phyloP scores from a whole-genome alignment of 1,284 basidiomycete genomes.

The Rhodotorula sp. region DNA sequence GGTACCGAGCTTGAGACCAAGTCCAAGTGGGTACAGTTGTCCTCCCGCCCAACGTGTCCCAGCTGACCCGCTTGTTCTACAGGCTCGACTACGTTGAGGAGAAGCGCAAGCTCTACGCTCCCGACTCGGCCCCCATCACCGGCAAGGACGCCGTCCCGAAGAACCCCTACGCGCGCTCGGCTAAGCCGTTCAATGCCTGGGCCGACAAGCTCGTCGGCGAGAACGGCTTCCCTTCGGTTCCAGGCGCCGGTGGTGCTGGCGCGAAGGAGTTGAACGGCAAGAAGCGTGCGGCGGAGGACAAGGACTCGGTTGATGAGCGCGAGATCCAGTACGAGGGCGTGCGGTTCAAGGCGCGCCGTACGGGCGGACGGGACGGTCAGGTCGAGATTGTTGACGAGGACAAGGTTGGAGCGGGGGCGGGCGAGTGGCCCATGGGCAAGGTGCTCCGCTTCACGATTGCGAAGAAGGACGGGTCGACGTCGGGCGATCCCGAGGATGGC shows the following conservation, averaged over 20 bases:
- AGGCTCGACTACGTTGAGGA: conserved; percentile 89
- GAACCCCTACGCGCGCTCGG: conserved; percentile 54
- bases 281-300: conserved; percentile 49
- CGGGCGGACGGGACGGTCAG: conserved; percentile 50
- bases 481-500: conserved; percentile 45
- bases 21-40: conserved; percentile 66
- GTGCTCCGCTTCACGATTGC: conserved; percentile 63
- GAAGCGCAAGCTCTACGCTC: conserved; percentile 82
- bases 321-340: conserved; percentile 48
- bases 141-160: conserved; percentile 56
- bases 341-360: conserved; percentile 32
- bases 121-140: conserved; percentile 54
- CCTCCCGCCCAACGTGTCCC: neutral
- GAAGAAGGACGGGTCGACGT: conserved; percentile 32
- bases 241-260: conserved; percentile 14
- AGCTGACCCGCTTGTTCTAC: conserved; percentile 6
- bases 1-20: conserved; percentile 69
- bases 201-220: conserved; percentile 52
- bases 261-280: conserved; percentile 47
- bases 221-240: conserved; percentile 47
- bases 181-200: conserved; percentile 89
- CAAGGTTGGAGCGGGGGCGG: conserved; percentile 65
- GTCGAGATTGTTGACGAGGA: conserved; percentile 67
- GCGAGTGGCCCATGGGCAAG: conserved; percentile 65
- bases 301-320: conserved; percentile 41